Conservation (phyloP, 2,329 filamentous ascomycete genomes). For the Pyricularia pennisetigena region DNA sequence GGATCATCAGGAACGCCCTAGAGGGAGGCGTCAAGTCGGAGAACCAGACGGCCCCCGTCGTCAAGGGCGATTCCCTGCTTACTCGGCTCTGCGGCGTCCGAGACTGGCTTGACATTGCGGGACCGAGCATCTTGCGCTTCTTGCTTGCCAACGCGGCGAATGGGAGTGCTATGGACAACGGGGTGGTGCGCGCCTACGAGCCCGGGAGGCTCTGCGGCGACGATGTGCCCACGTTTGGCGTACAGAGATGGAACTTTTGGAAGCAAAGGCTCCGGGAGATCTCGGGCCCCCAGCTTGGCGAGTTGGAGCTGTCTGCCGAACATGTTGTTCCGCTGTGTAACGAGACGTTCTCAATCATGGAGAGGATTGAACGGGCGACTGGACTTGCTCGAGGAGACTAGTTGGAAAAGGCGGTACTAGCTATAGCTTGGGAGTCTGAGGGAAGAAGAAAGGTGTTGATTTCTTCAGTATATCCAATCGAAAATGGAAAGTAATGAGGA, state of each 20-base stretch:
- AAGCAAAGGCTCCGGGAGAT: not conserved
- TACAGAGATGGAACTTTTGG: not conserved
- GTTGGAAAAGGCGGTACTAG: not conserved
- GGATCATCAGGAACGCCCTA: not conserved
- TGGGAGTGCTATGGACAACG: not conserved
- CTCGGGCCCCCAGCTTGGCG: not conserved
- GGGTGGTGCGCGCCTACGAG: not conserved
- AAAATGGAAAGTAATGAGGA: too few relatives aligned
- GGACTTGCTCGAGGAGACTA: not conserved
- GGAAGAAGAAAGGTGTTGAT: not conserved
- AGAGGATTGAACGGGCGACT: not conserved
- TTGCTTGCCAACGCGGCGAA: not conserved
- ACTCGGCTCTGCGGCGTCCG: not conserved
- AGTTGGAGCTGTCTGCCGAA: not conserved
- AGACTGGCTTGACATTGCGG: not conserved
- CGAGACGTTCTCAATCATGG: not conserved
- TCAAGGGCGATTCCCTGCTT: not conserved
- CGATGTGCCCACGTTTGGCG: not conserved
- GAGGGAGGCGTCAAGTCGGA: not conserved
- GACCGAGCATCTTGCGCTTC: not conserved
- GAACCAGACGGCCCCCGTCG: not conserved
- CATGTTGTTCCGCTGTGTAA: not conserved
- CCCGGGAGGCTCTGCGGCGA: not conserved
- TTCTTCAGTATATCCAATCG: too few relatives aligned
- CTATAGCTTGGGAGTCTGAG: not conserved